These are phyloP conservation scores for Aquilaria agallochum DNA, from an alignment of 441 rosid species.

Conservation along the genomic window DNA sequence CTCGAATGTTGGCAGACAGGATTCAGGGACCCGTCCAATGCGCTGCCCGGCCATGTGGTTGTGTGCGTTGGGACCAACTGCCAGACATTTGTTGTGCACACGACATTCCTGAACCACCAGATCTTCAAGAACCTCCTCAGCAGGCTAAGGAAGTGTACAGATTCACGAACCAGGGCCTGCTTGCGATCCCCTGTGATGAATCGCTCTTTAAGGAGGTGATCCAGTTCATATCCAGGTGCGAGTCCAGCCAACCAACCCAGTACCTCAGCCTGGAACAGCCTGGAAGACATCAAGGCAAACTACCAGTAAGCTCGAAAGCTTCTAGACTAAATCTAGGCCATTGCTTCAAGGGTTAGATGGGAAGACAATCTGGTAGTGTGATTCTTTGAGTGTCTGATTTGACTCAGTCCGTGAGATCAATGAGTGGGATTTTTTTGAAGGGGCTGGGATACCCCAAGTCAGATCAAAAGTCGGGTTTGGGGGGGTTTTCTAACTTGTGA, in stretches of 20 bases:
- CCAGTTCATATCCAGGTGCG: conserved; percentile 52
- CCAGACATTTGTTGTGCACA: conserved; percentile 78
- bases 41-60: conserved; percentile 91
- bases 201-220: conserved; percentile 69
- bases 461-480: background rate
- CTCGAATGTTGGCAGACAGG: conserved; percentile 45
- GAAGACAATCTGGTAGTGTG: conserved; percentile 42
- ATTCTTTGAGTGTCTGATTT: conserved; percentile 12
- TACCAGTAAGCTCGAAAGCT: conserved; percentile 42
- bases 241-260: conserved; percentile 40
- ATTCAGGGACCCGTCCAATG: conserved; percentile 54
- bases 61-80: conserved; percentile 60
- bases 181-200: conserved; percentile 85
- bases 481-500: conserved; percentile 11
- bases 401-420: conserved; percentile 29
- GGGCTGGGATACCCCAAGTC: conserved; percentile 18
- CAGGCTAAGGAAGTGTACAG: conserved; percentile 93
- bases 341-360: conserved; percentile 52
- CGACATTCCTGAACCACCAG: conserved; percentile 88
- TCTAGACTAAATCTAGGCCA: conserved; percentile 65
- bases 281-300: conserved; percentile 49
- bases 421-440: conserved; percentile 2
- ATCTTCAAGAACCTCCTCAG: conserved; percentile 50
- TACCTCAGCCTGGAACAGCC: conserved; percentile 15
- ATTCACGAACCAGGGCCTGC: conserved; percentile 66